Percentiles rank a stretch among this genome's conserved stretches.
phyloP scores from a whole-genome alignment of 163 green algal species.

The Prototheca wickerhamii region DNA sequence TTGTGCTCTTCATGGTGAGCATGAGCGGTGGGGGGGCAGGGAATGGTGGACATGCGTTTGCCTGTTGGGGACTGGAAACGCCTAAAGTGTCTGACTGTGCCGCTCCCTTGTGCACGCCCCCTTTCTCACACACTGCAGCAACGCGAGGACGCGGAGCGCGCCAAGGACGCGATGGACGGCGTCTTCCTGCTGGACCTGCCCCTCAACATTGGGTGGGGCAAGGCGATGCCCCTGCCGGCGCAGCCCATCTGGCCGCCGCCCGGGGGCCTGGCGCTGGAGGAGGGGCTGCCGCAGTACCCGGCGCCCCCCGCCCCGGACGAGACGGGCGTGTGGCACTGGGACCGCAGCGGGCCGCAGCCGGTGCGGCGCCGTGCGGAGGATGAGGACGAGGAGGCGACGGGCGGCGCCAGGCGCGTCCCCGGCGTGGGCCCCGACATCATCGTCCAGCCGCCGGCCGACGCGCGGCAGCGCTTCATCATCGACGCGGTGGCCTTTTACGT shows the following conservation, averaged over 20 bases:
- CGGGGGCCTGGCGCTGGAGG: conserved; percentile 1
- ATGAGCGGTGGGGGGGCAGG: background rate
- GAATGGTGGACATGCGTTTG: background rate
- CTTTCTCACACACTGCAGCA: conserved; percentile 28
- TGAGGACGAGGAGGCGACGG: background rate
- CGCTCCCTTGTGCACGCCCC: background rate
- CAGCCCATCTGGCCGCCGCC: conserved; percentile 53
- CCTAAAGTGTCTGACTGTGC: background rate
- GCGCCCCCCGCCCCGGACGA: background rate
- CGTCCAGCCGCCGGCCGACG: conserved; percentile 62
- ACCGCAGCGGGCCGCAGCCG: background rate
- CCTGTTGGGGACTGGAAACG: background rate
- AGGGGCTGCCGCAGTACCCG: background rate
- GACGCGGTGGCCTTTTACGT: conserved; percentile 84
- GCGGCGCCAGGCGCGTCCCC: too few relatives aligned
- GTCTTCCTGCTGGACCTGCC: conserved; percentile 60
- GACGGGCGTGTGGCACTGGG: background rate
- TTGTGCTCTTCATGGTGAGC: conserved; percentile 90
- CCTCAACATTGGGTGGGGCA: conserved; percentile 77
- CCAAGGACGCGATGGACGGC: conserved; percentile 71
- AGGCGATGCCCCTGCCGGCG: conserved; percentile 64
- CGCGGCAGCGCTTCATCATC: conserved; percentile 71
- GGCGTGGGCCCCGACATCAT: conserved; percentile 48
- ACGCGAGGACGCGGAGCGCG: conserved; percentile 56
- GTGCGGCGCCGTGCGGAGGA: background rate